Conservation (phyloP, 345 rosid genomes). For the Firmiana major region DNA sequence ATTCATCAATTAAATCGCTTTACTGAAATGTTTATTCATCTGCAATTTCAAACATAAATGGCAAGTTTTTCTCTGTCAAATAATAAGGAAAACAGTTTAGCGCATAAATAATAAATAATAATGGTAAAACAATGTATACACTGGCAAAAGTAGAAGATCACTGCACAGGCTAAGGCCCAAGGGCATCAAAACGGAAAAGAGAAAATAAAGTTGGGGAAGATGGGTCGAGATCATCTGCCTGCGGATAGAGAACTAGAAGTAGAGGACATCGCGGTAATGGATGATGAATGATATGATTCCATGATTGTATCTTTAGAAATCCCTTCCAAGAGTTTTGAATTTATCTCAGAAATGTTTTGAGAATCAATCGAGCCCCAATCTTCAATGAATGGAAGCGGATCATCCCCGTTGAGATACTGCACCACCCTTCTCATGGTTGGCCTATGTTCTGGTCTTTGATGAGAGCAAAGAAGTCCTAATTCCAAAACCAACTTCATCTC, state of each 20-base stretch:
- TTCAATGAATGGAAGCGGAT: not conserved
- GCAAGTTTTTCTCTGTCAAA: not conserved
- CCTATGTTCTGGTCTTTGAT: not conserved
- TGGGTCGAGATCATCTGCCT: not conserved
- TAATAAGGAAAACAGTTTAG: not conserved
- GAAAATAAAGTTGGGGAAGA: not conserved
- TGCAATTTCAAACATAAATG: too few species aligned
- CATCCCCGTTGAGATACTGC: constrained; percentile 5
- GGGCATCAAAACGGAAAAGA: not conserved
- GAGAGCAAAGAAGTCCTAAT: constrained; percentile 3
- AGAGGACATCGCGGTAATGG: not conserved
- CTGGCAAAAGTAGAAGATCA: not conserved
- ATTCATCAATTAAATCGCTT: too few species aligned
- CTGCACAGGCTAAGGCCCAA: not conserved
- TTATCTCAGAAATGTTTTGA: not conserved
- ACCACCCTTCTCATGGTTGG: not conserved
- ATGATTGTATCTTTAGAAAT: not conserved
- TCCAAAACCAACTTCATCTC: not conserved
- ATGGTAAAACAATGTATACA: too few species aligned
- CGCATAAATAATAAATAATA: not conserved
- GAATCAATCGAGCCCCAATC: not conserved
- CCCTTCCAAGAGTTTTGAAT: not conserved
- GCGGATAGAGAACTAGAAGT: not conserved
- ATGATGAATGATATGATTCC: not conserved
- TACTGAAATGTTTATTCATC: too few species aligned